phyloP scores from a whole-genome alignment of 768 basidiomycete genomes.

The Thelephora ganbajun region DNA sequence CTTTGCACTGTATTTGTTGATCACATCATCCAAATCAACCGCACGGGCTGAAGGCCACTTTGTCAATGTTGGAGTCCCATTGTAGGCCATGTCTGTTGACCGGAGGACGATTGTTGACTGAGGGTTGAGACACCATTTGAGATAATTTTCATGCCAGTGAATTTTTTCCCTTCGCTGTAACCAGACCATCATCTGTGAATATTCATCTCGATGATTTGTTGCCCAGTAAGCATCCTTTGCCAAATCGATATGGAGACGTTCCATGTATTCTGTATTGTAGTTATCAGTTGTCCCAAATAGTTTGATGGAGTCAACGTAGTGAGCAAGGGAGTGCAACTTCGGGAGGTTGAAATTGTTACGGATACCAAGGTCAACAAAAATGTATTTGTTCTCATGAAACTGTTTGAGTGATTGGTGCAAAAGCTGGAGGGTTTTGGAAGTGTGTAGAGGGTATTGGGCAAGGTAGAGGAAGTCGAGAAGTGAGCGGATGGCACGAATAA shows the following conservation, averaged over 20 bases:
- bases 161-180: conserved; percentile 21
- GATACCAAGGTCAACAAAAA: conserved; percentile 22
- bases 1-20: conserved; percentile 15
- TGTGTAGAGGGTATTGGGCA: conserved; percentile 20
- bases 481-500: conserved; percentile 4
- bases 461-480: conserved; percentile 25
- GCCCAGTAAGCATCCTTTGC: conserved; percentile 1
- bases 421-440: conserved; percentile 14
- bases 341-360: conserved; percentile 14
- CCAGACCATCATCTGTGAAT: conserved; percentile 25
- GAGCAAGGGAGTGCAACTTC: conserved; percentile 11
- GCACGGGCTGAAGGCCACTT: conserved; percentile 13
- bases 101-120: not conserved
- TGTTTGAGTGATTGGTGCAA: conserved; percentile 14
- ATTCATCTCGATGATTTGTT: conserved; percentile 10
- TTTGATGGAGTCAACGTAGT: conserved; percentile 9
- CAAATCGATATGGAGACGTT: conserved; percentile 6
- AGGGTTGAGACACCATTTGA: conserved; percentile 11
- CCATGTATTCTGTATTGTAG: conserved; percentile 7
- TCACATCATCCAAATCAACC: conserved; percentile 12
- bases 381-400: conserved; percentile 24
- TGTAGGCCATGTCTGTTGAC: not conserved
- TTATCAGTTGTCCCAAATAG: conserved; percentile 10
- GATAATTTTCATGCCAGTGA: conserved; percentile 10
- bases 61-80: conserved; percentile 9